Conservation (phyloP, 2,329 filamentous ascomycete species). For the Aspergillus sp. region DNA sequence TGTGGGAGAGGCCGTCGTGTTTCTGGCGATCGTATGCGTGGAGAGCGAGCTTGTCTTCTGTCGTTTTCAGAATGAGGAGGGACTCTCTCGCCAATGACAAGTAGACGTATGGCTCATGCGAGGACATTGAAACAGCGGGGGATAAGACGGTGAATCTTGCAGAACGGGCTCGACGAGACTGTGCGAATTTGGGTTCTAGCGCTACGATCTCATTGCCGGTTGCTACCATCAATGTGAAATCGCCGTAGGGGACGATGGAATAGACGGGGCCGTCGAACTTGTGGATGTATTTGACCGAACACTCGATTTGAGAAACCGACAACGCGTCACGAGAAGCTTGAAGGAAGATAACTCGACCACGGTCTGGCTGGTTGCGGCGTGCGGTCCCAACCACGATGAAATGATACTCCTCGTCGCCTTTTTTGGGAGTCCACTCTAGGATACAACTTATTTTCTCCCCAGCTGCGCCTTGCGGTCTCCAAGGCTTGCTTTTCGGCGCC, state of each 20-base stretch:
- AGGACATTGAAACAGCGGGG: slow-evolving; percentile 55
- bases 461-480: slow-evolving; percentile 37
- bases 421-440: slow-evolving; percentile 46
- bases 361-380: slow-evolving; percentile 32
- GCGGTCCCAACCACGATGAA: slow-evolving; percentile 47
- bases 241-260: slow-evolving; percentile 59
- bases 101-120: slow-evolving; percentile 53
- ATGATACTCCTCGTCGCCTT: slow-evolving; percentile 43
- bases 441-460: slow-evolving; percentile 49
- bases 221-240: slow-evolving; percentile 51
- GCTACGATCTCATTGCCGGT: slow-evolving; percentile 50
- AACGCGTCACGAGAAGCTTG: slow-evolving; percentile 35
- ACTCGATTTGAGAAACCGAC: slow-evolving; percentile 35
- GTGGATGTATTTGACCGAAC: slow-evolving; percentile 43
- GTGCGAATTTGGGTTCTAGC: slow-evolving; percentile 47
- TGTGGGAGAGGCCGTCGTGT: slow-evolving; percentile 39
- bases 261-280: slow-evolving; percentile 49
- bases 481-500: slow-evolving; percentile 21
- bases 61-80: slow-evolving; percentile 52
- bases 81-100: slow-evolving; percentile 61
- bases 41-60: slow-evolving; percentile 38
- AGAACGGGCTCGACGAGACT: slow-evolving; percentile 47
- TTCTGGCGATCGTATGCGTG: slow-evolving; percentile 40
- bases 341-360: slow-evolving; percentile 46
- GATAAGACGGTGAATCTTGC: slow-evolving; percentile 51